Base-by-base conservation (phyloP, 2,329 filamentous ascomycete genomes). In the Drechslerella dactyloides region DNA sequence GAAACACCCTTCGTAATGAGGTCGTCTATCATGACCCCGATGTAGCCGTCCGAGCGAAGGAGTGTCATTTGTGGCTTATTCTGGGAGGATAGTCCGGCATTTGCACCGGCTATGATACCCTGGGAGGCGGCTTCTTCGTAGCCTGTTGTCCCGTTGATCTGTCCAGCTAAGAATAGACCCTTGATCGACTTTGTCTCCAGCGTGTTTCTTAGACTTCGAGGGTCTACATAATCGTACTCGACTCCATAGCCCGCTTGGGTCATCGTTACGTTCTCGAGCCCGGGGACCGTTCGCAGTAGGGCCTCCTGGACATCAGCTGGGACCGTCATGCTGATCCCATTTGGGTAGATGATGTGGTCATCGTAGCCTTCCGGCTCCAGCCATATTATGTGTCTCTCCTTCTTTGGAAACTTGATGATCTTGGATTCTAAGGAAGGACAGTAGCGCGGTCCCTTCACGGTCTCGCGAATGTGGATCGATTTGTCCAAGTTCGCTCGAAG, bases 11-110 rank as follows among this genome's bases (percentile, higher is more conserved):
- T 97, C 21, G 93, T 97, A 78, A 96, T 88, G 40, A 99, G 86
- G 79, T 99, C 94, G 80, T 99, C 94, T 77, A 99, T 93, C 92
- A 99, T 96, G 81, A 99, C 90, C 75, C 94, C 94, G 77, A 99
- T 97, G 79, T 97, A 99, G 11, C 91, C 92, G 79, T 99, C 93
- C 1, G 90, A 88, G 74, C 94, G 85, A 6, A 88, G 88, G 30
- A 99, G 82, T 0, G 85, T 85, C 72, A 96, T 83, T 0, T 87
- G 84, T 1, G 83, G 79, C 66, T 89, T 86, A 0, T 85, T 85
- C 72, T 86, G 84, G 0, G 93, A 86, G 1, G 88, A 85, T n/a
- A 94, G 85, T 1, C 93, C 94, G 0, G 94, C 94, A 78, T 99
- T 99, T 77, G 93, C 93, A 33, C 94, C 94, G 0, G 94, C 94